A percentile compares a stretch with the other conserved stretches of the same genome.
Evolutionary conservation across 106 monocot species (phyloP).

Genomic region (Apostasia ramifera): DNA sequence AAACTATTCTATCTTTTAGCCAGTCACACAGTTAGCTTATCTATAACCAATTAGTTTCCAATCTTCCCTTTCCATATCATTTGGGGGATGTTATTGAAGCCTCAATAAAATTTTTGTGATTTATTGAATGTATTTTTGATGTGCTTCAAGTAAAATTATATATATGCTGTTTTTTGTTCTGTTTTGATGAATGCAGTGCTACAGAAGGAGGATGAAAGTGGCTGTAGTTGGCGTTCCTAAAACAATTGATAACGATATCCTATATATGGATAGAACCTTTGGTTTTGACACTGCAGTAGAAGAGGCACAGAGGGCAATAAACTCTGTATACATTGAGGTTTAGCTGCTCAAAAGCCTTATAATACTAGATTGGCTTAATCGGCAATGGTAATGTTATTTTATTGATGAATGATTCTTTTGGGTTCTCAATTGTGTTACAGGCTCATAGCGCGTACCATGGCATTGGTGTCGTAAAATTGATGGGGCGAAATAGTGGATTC

Average conservation of each 20-base stretch:
- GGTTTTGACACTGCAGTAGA: conserved; percentile 75
- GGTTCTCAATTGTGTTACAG: conserved; percentile 16
- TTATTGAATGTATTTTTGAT: too few species aligned
- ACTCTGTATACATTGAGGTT: conserved; percentile 75
- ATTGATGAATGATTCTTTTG: too few species aligned
- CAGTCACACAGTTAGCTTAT: too few species aligned
- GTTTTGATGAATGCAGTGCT: conserved; percentile 27
- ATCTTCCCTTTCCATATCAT: too few species aligned
- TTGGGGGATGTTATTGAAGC: too few species aligned
- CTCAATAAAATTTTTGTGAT: too few species aligned
- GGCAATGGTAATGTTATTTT: too few species aligned
- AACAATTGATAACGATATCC: conserved; percentile 72
- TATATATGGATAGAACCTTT: conserved; percentile 68
- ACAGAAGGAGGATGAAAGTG: conserved; percentile 48
- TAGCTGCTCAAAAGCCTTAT: background rate
- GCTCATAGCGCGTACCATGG: conserved; percentile 89
- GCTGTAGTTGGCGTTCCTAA: conserved; percentile 58
- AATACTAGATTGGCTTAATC: too few species aligned
- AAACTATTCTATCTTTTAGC: too few species aligned
- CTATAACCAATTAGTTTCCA: too few species aligned
- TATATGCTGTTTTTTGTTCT: background rate
- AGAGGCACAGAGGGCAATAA: conserved; percentile 62
- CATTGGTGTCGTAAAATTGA: conserved; percentile 84
- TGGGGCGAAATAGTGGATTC: conserved; percentile 92
- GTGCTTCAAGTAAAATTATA: background rate